Percentiles rank a stretch among this genome's conserved stretches.
phyloP scores from a whole-genome alignment of 495 filamentous ascomycete genomes.

The Aspergillus panamensis region DNA sequence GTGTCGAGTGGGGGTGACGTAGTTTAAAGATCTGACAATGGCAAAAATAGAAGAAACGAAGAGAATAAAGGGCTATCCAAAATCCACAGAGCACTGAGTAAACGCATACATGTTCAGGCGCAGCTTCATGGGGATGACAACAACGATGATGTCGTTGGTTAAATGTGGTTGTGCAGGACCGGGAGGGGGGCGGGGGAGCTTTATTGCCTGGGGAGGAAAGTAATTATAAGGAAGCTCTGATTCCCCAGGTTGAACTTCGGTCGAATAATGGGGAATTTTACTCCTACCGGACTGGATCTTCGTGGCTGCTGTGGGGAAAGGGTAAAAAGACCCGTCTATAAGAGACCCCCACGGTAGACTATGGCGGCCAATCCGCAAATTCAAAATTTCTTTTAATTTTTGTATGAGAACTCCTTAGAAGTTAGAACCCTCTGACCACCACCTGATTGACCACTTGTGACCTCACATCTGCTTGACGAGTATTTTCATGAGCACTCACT shows the following conservation, averaged over 20 bases:
- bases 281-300: background rate
- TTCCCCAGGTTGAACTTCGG: too few species aligned
- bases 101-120: conserved; percentile 13
- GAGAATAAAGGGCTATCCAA: conserved; percentile 17
- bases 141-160: conserved; percentile 6
- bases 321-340: background rate
- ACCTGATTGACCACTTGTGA: too few species aligned
- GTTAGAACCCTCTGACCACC: too few species aligned
- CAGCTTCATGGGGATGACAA: conserved; percentile 12
- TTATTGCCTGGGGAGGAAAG: background rate
- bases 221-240: background rate
- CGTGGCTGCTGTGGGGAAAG: background rate
- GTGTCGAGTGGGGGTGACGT: background rate
- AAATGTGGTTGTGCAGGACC: background rate
- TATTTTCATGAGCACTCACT: too few species aligned
- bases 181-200: background rate
- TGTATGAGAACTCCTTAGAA: too few species aligned
- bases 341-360: background rate
- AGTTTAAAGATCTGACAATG: background rate
- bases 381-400: too few species aligned
- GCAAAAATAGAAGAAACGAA: background rate
- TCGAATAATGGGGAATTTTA: background rate
- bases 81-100: conserved; percentile 16
- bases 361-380: too few species aligned
- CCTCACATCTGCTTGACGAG: too few species aligned